phyloP scores from a whole-genome alignment of 331 rosid genomes.

The Stylosanthes scabra region DNA sequence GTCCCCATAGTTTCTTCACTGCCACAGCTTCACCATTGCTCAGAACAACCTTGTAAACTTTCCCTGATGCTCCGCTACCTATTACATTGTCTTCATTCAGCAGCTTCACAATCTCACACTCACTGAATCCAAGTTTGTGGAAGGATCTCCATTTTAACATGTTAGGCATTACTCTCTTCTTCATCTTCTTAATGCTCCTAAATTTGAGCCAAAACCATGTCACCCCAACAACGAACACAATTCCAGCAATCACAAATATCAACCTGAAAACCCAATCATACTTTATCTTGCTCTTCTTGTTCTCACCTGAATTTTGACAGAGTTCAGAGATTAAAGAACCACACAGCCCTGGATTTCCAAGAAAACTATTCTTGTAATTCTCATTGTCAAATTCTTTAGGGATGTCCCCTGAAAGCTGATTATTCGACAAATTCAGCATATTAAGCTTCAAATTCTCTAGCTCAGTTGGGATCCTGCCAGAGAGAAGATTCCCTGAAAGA shows the following conservation, averaged over 20 bases:
- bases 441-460: conserved; percentile 74
- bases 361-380: conserved; percentile 59
- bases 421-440: conserved; percentile 66
- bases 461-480: conserved; percentile 64
- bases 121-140: conserved; percentile 73
- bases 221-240: conserved; percentile 68
- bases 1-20: conserved; percentile 74
- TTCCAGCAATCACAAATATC: conserved; percentile 62
- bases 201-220: conserved; percentile 65
- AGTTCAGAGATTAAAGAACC: conserved; percentile 50
- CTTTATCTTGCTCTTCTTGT: conserved; percentile 47
- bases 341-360: conserved; percentile 73
- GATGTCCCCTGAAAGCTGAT: conserved; percentile 57
- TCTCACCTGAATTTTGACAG: conserved; percentile 45
- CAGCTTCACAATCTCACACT: conserved; percentile 59
- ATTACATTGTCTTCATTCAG: conserved; percentile 75
- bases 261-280: conserved; percentile 56
- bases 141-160: conserved; percentile 75
- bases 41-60: conserved; percentile 74
- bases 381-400: conserved; percentile 66
- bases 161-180: conserved; percentile 37
- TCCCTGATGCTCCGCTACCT: conserved; percentile 82
- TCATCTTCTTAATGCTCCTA: conserved; percentile 54
- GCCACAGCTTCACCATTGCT: conserved; percentile 73
- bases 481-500: conserved; percentile 63